Base-by-base conservation (phyloP, 2,329 filamentous ascomycete genomes). In the Phoma sp. region DNA sequence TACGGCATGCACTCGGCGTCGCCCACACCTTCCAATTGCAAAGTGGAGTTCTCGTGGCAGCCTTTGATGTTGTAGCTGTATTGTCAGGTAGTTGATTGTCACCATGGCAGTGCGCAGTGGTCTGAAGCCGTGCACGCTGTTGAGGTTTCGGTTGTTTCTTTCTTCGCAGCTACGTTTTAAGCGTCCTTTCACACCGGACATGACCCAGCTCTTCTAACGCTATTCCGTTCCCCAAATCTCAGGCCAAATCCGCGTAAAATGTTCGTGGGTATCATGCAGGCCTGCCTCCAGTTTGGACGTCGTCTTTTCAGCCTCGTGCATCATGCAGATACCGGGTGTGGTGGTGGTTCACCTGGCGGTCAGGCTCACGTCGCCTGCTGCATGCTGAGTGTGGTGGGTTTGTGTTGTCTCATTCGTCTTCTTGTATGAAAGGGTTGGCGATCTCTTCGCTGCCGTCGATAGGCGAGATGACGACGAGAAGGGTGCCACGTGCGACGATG, bases 401-500 rank as follows among this genome's bases (percentile, higher is more conserved):
- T 17, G 29, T 12, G 12, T 37, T 4, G 17, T 12, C 33, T 69
- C 69, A 70, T 43, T 71, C 69, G 43, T 92, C 88, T 22, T 84
- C 81, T 70, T 91, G 87, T 48, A 90, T 81, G 72, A 98, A 99
- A 0, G 95, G 95, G 75, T 99, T 99, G 68, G 90, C 86, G 69
- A 99, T 99, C 77, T 94, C 89, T 78, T 98, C 93, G 78, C 92
- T 97, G 51, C 95, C 95, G 72, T 98, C 93, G 47, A 95, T 84
- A 4, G 95, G 95, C 60, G 91, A 95, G 73, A 99, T 91, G 59
- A 96, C 85, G 35, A 97, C 94, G 51, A 99, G 86, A 41, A 99
- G 82, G 7, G 95, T 98, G 57, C 95, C 95, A 63, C 95, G 87
- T 36, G 92, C 94, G 47, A 89, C 95, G 19, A 96, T 88, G 43